phyloP scores from a whole-genome alignment of 345 rosid species.

The Pelargonium nanum region DNA sequence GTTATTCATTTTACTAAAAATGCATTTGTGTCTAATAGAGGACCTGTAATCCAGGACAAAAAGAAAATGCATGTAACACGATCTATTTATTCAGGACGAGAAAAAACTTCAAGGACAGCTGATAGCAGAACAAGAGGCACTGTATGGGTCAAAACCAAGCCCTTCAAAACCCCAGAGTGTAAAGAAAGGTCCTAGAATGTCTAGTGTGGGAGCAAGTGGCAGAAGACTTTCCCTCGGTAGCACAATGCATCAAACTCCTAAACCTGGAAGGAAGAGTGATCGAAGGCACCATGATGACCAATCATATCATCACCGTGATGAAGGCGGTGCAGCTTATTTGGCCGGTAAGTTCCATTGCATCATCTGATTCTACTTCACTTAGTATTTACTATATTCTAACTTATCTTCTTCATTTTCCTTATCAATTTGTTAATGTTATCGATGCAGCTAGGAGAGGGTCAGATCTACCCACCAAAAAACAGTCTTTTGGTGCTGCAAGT shows the following conservation, averaged over 20 bases:
- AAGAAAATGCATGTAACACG: too few species aligned
- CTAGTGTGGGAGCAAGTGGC: conserved; percentile 63
- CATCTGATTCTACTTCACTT: not conserved
- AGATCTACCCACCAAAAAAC: conserved; percentile 49
- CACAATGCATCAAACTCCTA: conserved; percentile 56
- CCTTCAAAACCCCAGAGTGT: conserved; percentile 68
- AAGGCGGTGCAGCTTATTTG: conserved; percentile 33
- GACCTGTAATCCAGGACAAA: too few species aligned
- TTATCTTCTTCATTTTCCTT: conserved; percentile 32
- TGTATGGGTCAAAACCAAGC: conserved; percentile 93
- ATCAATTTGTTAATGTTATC: conserved; percentile 9
- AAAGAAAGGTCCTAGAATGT: conserved; percentile 64
- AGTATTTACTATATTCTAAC: too few species aligned
- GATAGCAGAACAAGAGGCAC: conserved; percentile 86
- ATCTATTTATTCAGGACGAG: conserved; percentile 45
- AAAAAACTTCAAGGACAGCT: conserved; percentile 95
- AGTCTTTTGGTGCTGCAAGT: conserved; percentile 38
- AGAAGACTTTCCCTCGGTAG: conserved; percentile 77
- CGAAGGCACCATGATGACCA: conserved; percentile 27
- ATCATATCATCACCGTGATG: conserved; percentile 29
- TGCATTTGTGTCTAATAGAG: not conserved
- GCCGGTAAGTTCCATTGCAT: conserved; percentile 1
- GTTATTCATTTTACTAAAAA: not conserved
- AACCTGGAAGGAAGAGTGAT: conserved; percentile 56
- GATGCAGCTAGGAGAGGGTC: conserved; percentile 53